phyloP scores from a whole-genome alignment of 345 rosid species.

The Aegle marmelos region DNA sequence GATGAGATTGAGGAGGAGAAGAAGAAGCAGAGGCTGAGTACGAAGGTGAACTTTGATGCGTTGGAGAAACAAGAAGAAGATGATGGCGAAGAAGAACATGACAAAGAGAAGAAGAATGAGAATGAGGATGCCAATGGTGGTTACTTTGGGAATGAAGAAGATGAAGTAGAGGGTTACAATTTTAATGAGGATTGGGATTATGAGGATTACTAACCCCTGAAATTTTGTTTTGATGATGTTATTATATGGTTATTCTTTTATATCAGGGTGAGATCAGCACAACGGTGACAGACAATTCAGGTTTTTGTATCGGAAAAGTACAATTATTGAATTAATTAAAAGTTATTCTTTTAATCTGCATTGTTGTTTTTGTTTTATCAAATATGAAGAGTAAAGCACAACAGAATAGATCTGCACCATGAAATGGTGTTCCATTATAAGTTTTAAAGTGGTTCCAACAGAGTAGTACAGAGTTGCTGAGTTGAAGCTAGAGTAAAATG shows the following conservation, averaged over 20 bases:
- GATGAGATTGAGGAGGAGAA: neutral
- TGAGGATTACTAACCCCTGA: neutral
- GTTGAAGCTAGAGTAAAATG: neutral
- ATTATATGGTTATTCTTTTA: too few species aligned
- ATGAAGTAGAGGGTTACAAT: neutral
- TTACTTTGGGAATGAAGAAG: neutral
- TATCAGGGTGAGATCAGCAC: too few species aligned
- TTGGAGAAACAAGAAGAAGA: neutral
- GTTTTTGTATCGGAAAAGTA: neutral
- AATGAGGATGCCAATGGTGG: neutral
- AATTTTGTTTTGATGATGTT: neutral
- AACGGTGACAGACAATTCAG: too few species aligned
- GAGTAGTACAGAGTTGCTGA: neutral
- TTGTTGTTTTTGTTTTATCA: too few species aligned
- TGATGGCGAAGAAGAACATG: neutral
- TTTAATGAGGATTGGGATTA: neutral
- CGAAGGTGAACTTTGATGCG: neutral
- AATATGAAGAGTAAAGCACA: neutral
- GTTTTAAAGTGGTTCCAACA: neutral
- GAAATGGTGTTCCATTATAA: neutral
- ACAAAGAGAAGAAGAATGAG: neutral
- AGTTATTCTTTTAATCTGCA: neutral
- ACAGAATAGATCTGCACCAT: neutral
- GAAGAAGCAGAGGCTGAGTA: neutral
- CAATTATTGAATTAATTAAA: neutral